Conservation (phyloP, 495 filamentous ascomycete species). For the Usnea hakonensis region DNA sequence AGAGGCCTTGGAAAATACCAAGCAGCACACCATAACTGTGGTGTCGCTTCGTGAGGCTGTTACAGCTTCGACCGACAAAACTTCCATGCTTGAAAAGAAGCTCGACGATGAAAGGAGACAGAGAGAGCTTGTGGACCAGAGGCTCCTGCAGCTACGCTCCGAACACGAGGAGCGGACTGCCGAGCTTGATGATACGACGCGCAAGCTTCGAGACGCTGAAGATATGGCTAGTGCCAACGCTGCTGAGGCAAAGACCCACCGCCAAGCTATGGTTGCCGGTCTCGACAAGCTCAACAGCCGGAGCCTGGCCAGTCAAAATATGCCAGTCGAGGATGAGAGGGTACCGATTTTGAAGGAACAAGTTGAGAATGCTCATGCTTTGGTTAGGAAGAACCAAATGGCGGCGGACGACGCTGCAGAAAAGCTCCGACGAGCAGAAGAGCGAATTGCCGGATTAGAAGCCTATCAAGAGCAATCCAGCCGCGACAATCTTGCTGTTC, state of each 20-base stretch:
- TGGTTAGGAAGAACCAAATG: conserved; percentile 78
- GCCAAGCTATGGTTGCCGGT: conserved; percentile 72
- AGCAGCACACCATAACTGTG: conserved; percentile 65
- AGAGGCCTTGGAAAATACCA: conserved; percentile 56
- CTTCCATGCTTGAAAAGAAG: conserved; percentile 65
- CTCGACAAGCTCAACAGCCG: conserved; percentile 60
- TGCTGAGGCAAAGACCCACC: conserved; percentile 78
- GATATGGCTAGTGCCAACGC: conserved; percentile 84
- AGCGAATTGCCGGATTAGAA: conserved; percentile 91
- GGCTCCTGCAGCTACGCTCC: conserved; percentile 66
- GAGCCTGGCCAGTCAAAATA: conserved; percentile 41
- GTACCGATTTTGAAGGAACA: conserved; percentile 70
- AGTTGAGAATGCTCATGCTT: conserved; percentile 62
- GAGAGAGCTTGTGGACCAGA: conserved; percentile 69
- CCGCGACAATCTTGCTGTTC: conserved; percentile 78
- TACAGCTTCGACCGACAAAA: conserved; percentile 66
- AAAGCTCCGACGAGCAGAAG: conserved; percentile 85
- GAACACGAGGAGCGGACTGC: conserved; percentile 78
- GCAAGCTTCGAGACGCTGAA: conserved; percentile 76
- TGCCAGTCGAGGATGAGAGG: conserved; percentile 61
- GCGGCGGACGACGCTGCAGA: conserved; percentile 85
- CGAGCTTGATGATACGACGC: conserved; percentile 68
- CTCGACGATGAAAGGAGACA: conserved; percentile 75
- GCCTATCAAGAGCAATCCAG: conserved; percentile 96
- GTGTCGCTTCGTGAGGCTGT: conserved; percentile 71